Evolutionary conservation across 2,329 filamentous ascomycete genomes (phyloP).

Genomic region (Pseudogymnoascus sp.): DNA sequence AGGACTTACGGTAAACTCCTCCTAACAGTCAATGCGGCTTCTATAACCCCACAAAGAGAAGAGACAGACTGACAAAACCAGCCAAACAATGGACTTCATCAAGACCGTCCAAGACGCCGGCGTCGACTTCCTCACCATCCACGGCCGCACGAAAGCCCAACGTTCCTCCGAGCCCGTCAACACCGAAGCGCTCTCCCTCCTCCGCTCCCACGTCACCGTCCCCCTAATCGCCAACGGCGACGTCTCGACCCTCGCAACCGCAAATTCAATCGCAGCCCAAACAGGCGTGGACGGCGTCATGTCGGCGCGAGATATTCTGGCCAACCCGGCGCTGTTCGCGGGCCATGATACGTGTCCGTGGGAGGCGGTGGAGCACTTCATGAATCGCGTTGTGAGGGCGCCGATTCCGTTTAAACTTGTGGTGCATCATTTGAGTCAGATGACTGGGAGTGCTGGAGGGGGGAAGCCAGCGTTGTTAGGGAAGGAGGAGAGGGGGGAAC

Average conservation of each 20-base stretch:
- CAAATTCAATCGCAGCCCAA: conserved; percentile 28
- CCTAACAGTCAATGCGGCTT: not conserved
- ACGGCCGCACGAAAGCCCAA: conserved; percentile 54
- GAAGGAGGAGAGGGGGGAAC: conserved; percentile 44
- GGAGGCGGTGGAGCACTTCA: conserved; percentile 54
- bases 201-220: conserved; percentile 39
- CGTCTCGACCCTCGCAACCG: conserved; percentile 45
- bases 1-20: conserved; percentile 45
- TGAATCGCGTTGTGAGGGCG: conserved; percentile 46
- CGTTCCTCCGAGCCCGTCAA: conserved; percentile 53
- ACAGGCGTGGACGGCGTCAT: conserved; percentile 52
- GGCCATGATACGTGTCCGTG: conserved; percentile 47
- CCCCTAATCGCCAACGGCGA: conserved; percentile 63
- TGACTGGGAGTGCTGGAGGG: conserved; percentile 42
- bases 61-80: not conserved
- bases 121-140: conserved; percentile 62
- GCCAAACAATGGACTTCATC: conserved; percentile 48
- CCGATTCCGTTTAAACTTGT: conserved; percentile 56
- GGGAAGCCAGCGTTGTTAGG: conserved; percentile 28
- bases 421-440: conserved; percentile 58
- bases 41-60: not conserved
- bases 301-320: conserved; percentile 58
- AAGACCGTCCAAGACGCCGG: conserved; percentile 48
- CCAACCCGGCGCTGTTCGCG: conserved; percentile 59
- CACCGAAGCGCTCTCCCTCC: conserved; percentile 45